phyloP scores from a whole-genome alignment of 768 basidiomycete genomes.

The Mycena vitilis region DNA sequence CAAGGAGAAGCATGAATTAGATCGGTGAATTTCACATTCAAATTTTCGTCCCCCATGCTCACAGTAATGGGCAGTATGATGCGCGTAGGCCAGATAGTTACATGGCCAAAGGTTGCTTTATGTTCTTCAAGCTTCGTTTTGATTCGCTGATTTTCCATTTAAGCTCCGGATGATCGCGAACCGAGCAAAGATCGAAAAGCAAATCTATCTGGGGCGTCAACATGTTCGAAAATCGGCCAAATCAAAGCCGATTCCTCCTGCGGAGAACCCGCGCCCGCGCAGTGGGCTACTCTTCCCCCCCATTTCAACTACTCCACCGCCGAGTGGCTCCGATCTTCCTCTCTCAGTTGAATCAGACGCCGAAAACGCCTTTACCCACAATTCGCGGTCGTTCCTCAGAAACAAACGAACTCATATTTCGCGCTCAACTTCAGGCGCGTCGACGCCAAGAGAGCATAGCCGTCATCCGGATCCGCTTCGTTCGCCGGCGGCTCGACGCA shows the following conservation, averaged over 20 bases:
- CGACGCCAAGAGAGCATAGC: conserved; percentile 46
- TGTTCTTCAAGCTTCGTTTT: neutral
- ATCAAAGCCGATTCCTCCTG: conserved; percentile 37
- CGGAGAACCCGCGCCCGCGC: conserved; percentile 27
- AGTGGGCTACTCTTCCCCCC: conserved; percentile 31
- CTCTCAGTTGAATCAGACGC: conserved; percentile 84
- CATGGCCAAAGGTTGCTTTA: conserved; percentile 91
- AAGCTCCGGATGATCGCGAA: conserved; percentile 96
- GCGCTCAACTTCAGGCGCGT: conserved; percentile 46
- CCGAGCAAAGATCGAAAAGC: conserved; percentile 84
- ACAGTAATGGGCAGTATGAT: conserved; percentile 68
- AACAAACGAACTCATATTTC: conserved; percentile 57
- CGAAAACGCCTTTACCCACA: conserved; percentile 74
- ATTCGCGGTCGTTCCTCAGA: conserved; percentile 63
- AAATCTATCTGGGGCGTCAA: conserved; percentile 84
- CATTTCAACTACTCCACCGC: conserved; percentile 46
- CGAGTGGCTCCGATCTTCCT: conserved; percentile 62
- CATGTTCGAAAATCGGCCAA: conserved; percentile 70
- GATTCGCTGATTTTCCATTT: neutral
- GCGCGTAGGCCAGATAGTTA: conserved; percentile 85
- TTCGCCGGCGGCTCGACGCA: conserved; percentile 57
- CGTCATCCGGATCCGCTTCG: conserved; percentile 51
- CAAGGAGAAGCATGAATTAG: conserved; percentile 62
- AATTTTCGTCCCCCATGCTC: neutral
- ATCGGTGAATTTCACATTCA: conserved; percentile 38